Evolutionary conservation across 2,329 filamentous ascomycete species (phyloP).

Genomic region (Neopestalotiopsis sp.): DNA sequence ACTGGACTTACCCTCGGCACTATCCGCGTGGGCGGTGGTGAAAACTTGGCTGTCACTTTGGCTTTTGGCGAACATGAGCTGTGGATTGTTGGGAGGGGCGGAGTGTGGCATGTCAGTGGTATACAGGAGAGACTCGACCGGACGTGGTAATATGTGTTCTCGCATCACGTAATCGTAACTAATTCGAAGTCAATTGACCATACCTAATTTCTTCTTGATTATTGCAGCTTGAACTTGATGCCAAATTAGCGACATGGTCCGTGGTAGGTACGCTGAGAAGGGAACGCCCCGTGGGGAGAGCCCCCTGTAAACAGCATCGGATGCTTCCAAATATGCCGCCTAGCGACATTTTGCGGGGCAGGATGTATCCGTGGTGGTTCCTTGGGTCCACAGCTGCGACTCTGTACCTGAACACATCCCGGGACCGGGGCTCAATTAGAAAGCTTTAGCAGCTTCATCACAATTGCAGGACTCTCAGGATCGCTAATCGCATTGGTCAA

Average conservation of each 20-base stretch:
- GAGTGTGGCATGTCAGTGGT: constrained; percentile 1
- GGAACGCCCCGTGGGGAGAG: no score
- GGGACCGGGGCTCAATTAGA: neutral
- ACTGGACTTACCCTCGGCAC: constrained; percentile 2
- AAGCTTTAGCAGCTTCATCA: neutral
- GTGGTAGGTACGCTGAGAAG: no score
- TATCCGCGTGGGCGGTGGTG: neutral
- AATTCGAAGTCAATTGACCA: no score
- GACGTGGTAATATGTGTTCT: neutral
- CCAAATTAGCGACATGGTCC: no score
- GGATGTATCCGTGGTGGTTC: no score
- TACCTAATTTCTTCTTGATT: no score
- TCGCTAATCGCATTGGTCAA: neutral
- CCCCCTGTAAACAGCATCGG: no score
- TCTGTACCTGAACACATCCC: no score
- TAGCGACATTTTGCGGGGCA: no score
- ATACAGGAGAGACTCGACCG: neutral
- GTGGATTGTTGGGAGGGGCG: constrained; percentile 4
- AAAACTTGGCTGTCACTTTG: neutral
- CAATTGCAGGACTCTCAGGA: neutral
- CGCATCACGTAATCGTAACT: neutral
- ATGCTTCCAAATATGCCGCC: no score
- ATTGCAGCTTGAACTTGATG: no score
- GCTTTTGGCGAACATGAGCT: constrained; percentile 10
- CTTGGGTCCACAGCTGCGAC: no score